Conservation (phyloP, 495 filamentous ascomycete species). For the Lepidopterella palustris region DNA sequence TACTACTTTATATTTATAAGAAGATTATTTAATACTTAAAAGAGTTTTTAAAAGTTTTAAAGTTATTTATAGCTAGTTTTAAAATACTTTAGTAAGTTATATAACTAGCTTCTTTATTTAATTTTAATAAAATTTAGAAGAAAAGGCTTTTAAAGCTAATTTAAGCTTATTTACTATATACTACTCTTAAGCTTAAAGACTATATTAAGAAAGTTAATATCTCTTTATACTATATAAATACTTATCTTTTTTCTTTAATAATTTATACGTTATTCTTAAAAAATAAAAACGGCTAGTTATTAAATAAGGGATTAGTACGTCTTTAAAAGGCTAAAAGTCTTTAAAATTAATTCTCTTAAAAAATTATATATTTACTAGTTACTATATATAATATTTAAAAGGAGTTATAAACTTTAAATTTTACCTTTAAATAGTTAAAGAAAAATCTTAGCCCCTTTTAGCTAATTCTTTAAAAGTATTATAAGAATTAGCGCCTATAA, state of each 20-base stretch:
- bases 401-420: not conserved
- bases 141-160: no score
- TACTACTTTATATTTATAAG: no score
- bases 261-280: not conserved
- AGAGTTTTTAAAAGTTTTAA: no score
- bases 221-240: no score
- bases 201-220: not conserved
- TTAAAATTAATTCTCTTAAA: not conserved
- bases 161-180: no score
- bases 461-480: no score
- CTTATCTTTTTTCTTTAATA: not conserved
- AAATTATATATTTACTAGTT: no score
- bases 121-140: not conserved
- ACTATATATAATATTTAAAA: no score
- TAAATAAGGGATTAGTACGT: not conserved
- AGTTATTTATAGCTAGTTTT: no score
- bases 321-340: not conserved
- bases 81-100: no score
- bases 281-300: not conserved
- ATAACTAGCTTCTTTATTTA: not conserved
- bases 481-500: no score
- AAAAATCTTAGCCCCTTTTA: not conserved
- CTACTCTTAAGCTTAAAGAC: not conserved
- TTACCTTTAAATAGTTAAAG: not conserved
- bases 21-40: no score